These are phyloP conservation scores for Russula olivacea DNA, from an alignment of 768 basidiomycete species.

Conservation along the genomic window DNA sequence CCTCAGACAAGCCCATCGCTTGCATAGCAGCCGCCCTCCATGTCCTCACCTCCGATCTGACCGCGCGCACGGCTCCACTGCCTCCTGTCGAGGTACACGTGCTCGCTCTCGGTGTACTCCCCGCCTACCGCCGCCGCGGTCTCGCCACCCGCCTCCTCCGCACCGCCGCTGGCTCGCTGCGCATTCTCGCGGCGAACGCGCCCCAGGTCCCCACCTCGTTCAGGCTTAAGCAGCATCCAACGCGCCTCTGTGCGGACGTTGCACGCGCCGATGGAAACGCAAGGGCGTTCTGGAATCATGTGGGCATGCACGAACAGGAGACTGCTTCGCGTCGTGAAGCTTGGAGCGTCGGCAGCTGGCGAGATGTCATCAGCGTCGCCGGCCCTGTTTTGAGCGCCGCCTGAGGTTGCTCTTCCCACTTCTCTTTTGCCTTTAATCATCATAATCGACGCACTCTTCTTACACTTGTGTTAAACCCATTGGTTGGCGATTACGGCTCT, in stretches of 20 bases:
- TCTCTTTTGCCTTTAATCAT: too few species aligned
- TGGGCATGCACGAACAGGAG: constrained; percentile 15
- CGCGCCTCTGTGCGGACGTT: constrained; percentile 4
- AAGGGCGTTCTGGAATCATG: constrained; percentile 16
- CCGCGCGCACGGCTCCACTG: constrained; percentile 38
- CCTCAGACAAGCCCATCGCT: constrained; percentile 19
- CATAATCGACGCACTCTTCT: background rate
- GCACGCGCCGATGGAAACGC: constrained; percentile 1
- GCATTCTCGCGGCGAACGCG: constrained; percentile 11
- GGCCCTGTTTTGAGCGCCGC: constrained; percentile 14
- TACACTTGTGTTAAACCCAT: background rate
- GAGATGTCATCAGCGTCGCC: constrained; percentile 16
- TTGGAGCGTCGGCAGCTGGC: constrained; percentile 15
- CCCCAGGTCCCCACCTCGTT: constrained; percentile 11
- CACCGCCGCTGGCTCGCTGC: constrained; percentile 31
- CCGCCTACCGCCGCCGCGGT: constrained; percentile 39
- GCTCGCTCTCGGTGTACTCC: constrained; percentile 48
- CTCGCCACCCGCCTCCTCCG: constrained; percentile 40
- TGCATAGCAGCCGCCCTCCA: constrained; percentile 25
- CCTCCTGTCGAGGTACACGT: constrained; percentile 47
- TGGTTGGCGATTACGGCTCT: background rate
- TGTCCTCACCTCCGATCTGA: constrained; percentile 28
- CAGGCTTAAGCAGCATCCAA: background rate
- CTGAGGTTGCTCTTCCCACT: background rate
- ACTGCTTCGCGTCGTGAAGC: background rate